Evolutionary conservation across 2,329 filamentous ascomycete genomes (phyloP).

Genomic region (Phaeosphaeria sp.): DNA sequence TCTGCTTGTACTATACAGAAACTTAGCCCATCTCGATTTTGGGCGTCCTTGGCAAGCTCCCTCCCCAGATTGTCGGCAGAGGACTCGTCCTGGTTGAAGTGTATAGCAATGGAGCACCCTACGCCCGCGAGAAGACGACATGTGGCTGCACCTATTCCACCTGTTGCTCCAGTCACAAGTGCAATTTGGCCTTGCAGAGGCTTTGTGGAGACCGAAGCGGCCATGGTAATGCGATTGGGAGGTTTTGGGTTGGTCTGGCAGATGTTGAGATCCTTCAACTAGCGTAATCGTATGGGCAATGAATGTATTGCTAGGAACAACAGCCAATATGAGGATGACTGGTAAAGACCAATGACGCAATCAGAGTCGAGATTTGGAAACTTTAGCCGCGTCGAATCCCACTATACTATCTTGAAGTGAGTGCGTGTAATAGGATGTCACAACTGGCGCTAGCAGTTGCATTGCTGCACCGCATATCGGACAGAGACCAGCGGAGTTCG

Average conservation of each 20-base stretch:
- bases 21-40: constrained; percentile 22
- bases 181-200: constrained; percentile 31
- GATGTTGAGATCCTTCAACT: neutral
- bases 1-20: constrained; percentile 47
- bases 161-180: constrained; percentile 55
- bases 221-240: neutral
- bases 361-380: neutral
- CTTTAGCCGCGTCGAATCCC: neutral
- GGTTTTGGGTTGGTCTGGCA: neutral
- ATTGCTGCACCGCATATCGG: no score
- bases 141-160: constrained; percentile 55
- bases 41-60: constrained; percentile 33
- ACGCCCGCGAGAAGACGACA: constrained; percentile 48
- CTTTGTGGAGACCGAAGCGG: neutral
- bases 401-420: neutral
- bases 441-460: no score
- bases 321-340: neutral
- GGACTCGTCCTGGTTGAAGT: constrained; percentile 49
- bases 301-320: neutral
- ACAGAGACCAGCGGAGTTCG: no score
- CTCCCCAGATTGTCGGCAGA: constrained; percentile 24
- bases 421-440: neutral
- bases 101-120: constrained; percentile 53
- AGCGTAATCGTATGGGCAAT: neutral
- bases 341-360: neutral